phyloP scores from a whole-genome alignment of 805 yeast species.

The Tetrapisispora phaffii region DNA sequence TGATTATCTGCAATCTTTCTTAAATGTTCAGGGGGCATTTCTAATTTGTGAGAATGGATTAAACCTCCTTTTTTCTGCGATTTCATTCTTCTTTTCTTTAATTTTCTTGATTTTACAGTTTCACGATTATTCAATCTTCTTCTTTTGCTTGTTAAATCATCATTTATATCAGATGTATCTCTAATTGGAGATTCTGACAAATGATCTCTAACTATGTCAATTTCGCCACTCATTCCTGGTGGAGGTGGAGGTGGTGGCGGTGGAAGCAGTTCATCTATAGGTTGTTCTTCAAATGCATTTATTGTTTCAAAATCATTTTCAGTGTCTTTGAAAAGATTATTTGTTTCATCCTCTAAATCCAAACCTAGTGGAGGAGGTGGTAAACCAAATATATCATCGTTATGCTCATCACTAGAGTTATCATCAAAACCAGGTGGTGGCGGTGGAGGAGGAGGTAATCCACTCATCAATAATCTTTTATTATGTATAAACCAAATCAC shows the following conservation, averaged over 20 bases:
- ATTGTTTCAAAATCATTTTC: conserved; percentile 4
- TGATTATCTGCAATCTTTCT: conserved; percentile 76
- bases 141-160: neutral
- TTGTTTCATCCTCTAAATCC: conserved; percentile 1
- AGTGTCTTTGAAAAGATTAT: conserved; percentile 2
- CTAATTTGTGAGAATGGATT: conserved; percentile 54
- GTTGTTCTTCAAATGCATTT: neutral
- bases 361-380: conserved; percentile 23
- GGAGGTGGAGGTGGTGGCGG: conserved; percentile 23
- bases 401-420: conserved; percentile 1
- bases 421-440: conserved; percentile 21
- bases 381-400: conserved; percentile 15
- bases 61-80: conserved; percentile 27
- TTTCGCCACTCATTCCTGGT: conserved; percentile 6
- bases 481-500: neutral
- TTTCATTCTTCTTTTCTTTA: conserved; percentile 12
- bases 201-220: conserved; percentile 4
- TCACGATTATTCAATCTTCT: conserved; percentile 25
- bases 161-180: conserved; percentile 4
- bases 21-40: conserved; percentile 90
- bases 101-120: conserved; percentile 12
- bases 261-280: conserved; percentile 15
- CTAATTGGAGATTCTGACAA: neutral
- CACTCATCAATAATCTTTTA: conserved; percentile 4
- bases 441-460: conserved; percentile 17